These are phyloP conservation scores for Flaveria trinervia DNA, from an alignment of 129 eudicot species.

Conservation along the genomic window DNA sequence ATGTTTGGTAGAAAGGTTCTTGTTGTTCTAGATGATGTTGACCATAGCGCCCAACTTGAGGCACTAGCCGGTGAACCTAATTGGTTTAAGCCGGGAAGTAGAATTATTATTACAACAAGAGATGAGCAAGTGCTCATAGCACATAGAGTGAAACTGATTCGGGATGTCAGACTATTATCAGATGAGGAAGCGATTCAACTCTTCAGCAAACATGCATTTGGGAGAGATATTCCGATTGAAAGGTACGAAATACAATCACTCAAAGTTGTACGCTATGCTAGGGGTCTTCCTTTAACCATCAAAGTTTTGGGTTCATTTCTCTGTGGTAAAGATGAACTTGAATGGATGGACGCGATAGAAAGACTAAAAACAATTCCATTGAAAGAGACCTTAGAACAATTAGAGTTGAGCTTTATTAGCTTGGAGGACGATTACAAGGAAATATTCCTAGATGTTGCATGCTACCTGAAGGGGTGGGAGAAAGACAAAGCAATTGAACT, in stretches of 20 bases:
- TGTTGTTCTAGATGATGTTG: too few species aligned
- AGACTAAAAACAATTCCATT: constrained; percentile 30
- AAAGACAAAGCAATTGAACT: not conserved
- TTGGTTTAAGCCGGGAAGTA: too few species aligned
- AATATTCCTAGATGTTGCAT: constrained; percentile 39
- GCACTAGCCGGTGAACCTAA: too few species aligned
- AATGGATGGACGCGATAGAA: constrained; percentile 34
- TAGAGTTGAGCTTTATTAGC: constrained; percentile 44
- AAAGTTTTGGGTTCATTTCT: constrained; percentile 21
- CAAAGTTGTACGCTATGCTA: constrained; percentile 35
- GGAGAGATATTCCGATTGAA: constrained; percentile 34
- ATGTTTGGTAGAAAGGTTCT: too few species aligned
- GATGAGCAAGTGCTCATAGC: not conserved
- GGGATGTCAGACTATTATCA: not conserved
- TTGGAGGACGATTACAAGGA: constrained; percentile 42
- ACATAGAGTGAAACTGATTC: not conserved
- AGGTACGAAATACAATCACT: constrained; percentile 15
- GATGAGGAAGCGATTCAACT: constrained; percentile 29
- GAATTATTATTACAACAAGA: not conserved
- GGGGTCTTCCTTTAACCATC: constrained; percentile 30
- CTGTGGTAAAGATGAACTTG: constrained; percentile 29
- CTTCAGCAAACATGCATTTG: constrained; percentile 42
- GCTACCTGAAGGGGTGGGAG: constrained; percentile 23
- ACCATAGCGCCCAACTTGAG: too few species aligned
- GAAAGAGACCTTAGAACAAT: constrained; percentile 20